Evolutionary conservation across 176 grass and related monocot genomes (phyloP).

Genomic region (Pontederia paniculata): DNA sequence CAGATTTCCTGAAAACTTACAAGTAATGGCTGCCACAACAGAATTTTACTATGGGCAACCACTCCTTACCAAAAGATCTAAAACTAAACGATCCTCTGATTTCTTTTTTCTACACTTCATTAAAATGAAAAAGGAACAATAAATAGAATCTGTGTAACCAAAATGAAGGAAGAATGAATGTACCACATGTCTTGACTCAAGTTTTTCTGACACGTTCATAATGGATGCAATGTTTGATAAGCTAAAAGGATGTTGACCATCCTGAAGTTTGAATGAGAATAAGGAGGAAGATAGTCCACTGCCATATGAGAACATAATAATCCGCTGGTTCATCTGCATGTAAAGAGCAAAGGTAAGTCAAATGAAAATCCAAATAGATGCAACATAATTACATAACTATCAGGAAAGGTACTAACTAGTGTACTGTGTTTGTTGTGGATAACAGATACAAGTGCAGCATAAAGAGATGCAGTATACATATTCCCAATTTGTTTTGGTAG

Average conservation of each 20-base stretch:
- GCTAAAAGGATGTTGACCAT: conserved; percentile 62
- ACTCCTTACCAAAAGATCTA: not conserved
- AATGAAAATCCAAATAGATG: not conserved
- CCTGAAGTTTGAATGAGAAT: conserved; percentile 72
- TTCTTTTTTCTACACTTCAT: not conserved
- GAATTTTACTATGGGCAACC: too few species aligned
- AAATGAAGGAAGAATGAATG: not conserved
- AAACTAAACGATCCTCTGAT: not conserved
- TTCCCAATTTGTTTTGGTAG: conserved; percentile 72
- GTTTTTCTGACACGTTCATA: conserved; percentile 61
- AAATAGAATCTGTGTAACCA: not conserved
- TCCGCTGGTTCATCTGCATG: conserved; percentile 46
- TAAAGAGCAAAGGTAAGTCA: conserved; percentile 13
- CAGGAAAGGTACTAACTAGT: conserved; percentile 35
- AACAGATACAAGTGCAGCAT: conserved; percentile 63
- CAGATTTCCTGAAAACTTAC: too few species aligned
- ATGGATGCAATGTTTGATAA: conserved; percentile 61
- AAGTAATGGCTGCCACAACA: too few species aligned
- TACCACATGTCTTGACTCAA: conserved; percentile 78
- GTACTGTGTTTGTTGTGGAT: conserved; percentile 47
- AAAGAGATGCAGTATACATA: conserved; percentile 73
- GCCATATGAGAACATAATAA: conserved; percentile 99
- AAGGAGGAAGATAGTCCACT: conserved; percentile 88
- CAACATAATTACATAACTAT: conserved; percentile 10
- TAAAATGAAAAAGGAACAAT: not conserved